phyloP scores from a whole-genome alignment of 768 basidiomycete species.

The Fibroporia radiculosa region DNA sequence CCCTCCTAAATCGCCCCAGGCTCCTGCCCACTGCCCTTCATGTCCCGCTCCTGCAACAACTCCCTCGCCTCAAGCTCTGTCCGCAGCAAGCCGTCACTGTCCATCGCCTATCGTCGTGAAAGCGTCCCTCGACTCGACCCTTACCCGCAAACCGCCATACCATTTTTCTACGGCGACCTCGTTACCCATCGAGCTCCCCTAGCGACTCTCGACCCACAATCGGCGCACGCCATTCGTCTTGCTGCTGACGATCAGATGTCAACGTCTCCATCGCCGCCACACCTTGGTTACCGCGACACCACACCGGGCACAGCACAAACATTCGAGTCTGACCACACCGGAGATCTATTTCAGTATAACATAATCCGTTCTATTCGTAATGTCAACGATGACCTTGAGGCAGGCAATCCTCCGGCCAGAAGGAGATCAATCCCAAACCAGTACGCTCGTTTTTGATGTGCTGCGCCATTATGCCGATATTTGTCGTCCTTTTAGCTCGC shows the following conservation, averaged over 20 bases:
- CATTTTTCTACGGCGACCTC: conserved; percentile 7
- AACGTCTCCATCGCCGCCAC: conserved; percentile 15
- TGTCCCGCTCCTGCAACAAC: conserved; percentile 1
- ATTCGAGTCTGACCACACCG: conserved; percentile 14
- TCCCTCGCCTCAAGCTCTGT: background rate
- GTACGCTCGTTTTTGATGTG: conserved; percentile 9
- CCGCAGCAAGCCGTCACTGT: background rate
- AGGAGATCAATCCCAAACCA: conserved; percentile 19
- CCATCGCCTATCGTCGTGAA: conserved; percentile 2
- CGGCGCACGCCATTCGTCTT: conserved; percentile 10
- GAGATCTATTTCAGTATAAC: conserved; percentile 14
- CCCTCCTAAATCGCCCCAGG: background rate
- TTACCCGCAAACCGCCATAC: conserved; percentile 3
- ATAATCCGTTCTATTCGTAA: conserved; percentile 19
- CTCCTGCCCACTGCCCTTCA: conserved; percentile 2
- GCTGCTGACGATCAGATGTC: conserved; percentile 20
- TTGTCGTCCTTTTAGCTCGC: conserved; percentile 8
- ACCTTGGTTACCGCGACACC: conserved; percentile 15
- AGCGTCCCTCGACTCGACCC: conserved; percentile 3
- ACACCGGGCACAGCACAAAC: conserved; percentile 10
- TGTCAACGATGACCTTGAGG: conserved; percentile 12
- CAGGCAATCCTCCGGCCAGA: conserved; percentile 11
- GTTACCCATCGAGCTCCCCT: conserved; percentile 19
- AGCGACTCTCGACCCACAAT: conserved; percentile 21
- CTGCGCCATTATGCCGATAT: conserved; percentile 3